Base-by-base conservation (phyloP, 495 filamentous ascomycete species). In the Zalerion maritima region DNA sequence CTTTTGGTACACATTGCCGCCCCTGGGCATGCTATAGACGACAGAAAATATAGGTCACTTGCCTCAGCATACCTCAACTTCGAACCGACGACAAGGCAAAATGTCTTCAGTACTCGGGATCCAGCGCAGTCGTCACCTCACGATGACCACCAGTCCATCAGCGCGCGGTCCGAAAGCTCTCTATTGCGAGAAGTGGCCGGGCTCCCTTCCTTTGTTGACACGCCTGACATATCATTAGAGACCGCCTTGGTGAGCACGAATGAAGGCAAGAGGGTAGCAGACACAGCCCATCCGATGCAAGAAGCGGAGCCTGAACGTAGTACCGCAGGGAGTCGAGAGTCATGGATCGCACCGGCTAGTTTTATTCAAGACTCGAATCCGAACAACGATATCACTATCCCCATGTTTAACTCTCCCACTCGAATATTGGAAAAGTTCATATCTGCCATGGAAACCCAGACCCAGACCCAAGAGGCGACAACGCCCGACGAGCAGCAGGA, bases 1-100 rank as follows among this genome's bases (percentile, higher is more conserved):
- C 72, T 83, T 26, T 58, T 83, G 27, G 68, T 81, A 13, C 78
- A 83, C 49, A 61, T 75, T 41, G 58, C 69, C 18, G 78, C 75
- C 18, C 70, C 78, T 28, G 71, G 73, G 46, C 57, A 49, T 28
- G 60, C 47, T 16, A 42, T 41, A 23, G 73, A 82, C 36, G 79
- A 85, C 50, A 57, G 58, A 3, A 47, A 52, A 34, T 81, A 85
- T 47, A 56, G 75, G 15, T 61, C 60, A 11, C 59, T 79, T 22
- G 71, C 74, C 12, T 46, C 52, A 9, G 73, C 69, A 8, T 78
- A 78, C 34, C 35, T 78, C 4, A 47, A 60, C 26, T 81, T 78
- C 31, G 53, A 71, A 29, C 45, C 60, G 11, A 26, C 37, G 3
- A 50, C 53, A 13, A 45, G 44, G 27, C 52, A 41, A 25, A 14